A percentile compares a stretch with the other conserved stretches of the same genome.
These are phyloP conservation scores for Bidens hawaiensis DNA, from an alignment of 140 eudicot genomes.

Conservation along the genomic window DNA sequence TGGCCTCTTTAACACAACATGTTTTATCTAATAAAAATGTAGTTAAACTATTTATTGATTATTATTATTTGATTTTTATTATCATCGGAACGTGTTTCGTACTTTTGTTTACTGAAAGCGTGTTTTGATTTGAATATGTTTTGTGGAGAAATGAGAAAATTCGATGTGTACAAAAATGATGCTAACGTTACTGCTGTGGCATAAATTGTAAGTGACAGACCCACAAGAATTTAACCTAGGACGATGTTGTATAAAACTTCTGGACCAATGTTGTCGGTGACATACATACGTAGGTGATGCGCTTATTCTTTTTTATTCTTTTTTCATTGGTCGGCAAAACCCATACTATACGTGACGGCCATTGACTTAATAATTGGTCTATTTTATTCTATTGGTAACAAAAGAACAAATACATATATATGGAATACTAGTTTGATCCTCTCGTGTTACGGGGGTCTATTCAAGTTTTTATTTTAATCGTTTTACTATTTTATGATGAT, in stretches of 20 bases:
- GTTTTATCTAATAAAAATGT: too few species aligned
- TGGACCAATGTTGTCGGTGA: neutral
- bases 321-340: constrained; percentile 18
- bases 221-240: neutral
- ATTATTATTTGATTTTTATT: too few species aligned
- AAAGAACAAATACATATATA: neutral
- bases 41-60: too few species aligned
- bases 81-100: too few species aligned
- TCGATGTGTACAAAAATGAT: neutral
- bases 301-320: neutral
- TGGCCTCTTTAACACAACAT: too few species aligned
- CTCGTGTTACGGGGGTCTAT: too few species aligned
- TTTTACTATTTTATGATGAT: too few species aligned
- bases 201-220: neutral
- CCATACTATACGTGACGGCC: constrained; percentile 7
- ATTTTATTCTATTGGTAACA: neutral
- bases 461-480: too few species aligned
- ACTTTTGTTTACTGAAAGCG: neutral
- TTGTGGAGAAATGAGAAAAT: neutral
- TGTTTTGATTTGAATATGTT: neutral
- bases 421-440: too few species aligned
- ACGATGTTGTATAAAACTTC: neutral
- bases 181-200: neutral
- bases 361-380: neutral
- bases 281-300: neutral